Conservation (phyloP, 1,284 basidiomycete species). For the Fistulina hepatica region DNA sequence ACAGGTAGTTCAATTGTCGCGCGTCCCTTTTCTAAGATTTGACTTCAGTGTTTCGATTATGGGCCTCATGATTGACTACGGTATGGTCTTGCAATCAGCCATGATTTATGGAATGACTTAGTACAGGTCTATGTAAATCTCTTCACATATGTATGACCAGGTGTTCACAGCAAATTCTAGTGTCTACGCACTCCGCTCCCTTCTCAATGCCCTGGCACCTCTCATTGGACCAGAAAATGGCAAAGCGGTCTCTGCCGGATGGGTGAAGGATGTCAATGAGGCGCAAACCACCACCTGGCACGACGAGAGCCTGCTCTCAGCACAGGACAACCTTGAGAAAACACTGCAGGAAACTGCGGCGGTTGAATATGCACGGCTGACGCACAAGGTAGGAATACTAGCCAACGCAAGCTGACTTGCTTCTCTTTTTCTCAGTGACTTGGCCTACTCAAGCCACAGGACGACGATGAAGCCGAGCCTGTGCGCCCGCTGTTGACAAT, state of each 20-base stretch:
- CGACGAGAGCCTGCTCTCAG: slow-evolving; percentile 38
- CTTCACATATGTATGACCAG: too few relatives aligned
- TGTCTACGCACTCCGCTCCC: slow-evolving; percentile 66
- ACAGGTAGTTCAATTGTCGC: slow-evolving; percentile 45
- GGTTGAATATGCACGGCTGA: slow-evolving; percentile 48
- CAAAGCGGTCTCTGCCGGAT: slow-evolving; percentile 46
- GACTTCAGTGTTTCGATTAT: slow-evolving; percentile 61
- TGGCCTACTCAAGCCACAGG: slow-evolving; percentile 45
- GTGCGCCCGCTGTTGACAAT: slow-evolving; percentile 57
- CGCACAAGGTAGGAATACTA: slow-evolving; percentile 49
- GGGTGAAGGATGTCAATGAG: slow-evolving; percentile 44
- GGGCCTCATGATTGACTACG: slow-evolving; percentile 91
- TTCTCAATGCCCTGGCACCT: slow-evolving; percentile 67
- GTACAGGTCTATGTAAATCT: too few relatives aligned
- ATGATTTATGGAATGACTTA: too few relatives aligned
- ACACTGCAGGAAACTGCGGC: slow-evolving; percentile 45
- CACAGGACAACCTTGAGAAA: slow-evolving; percentile 48
- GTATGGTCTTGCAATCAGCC: too few relatives aligned
- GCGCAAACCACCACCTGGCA: slow-evolving; percentile 57
- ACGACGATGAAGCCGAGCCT: slow-evolving; percentile 49
- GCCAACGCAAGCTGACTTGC: background rate
- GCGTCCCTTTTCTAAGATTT: background rate
- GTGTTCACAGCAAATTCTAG: too few relatives aligned
- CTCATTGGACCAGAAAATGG: slow-evolving; percentile 77
- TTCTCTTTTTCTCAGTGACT: slow-evolving; percentile 44